A percentile compares a stretch with the other conserved stretches of the same genome.
Evolutionary conservation across 2,329 filamentous ascomycete species (phyloP).

Genomic region (Epichloe scottii): DNA sequence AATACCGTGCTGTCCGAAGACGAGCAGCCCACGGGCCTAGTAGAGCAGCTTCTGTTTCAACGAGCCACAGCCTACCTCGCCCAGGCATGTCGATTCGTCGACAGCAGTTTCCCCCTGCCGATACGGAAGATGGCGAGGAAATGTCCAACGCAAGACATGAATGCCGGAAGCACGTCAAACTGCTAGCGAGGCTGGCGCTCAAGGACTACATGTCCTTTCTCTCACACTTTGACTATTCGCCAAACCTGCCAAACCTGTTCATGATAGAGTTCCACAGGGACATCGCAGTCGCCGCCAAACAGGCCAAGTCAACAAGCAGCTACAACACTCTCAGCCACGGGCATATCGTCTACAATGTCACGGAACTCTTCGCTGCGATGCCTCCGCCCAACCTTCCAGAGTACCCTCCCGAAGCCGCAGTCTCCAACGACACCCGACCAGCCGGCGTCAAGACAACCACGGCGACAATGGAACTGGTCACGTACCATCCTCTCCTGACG

Average conservation of each 20-base stretch:
- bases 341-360: slow-evolving; percentile 33
- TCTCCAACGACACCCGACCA: neutral
- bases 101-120: slow-evolving; percentile 32
- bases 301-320: neutral
- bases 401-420: slow-evolving; percentile 40
- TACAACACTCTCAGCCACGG: slow-evolving; percentile 11
- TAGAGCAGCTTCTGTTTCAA: slow-evolving; percentile 65
- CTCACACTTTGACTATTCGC: slow-evolving; percentile 66
- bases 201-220: slow-evolving; percentile 64
- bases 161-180: slow-evolving; percentile 53
- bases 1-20: slow-evolving; percentile 26
- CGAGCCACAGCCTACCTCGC: slow-evolving; percentile 60
- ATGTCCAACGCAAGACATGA: slow-evolving; percentile 12
- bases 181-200: slow-evolving; percentile 62
- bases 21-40: slow-evolving; percentile 59
- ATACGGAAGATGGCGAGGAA: neutral
- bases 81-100: slow-evolving; percentile 55
- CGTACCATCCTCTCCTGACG: slow-evolving; percentile 68
- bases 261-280: slow-evolving; percentile 41
- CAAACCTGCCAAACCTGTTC: slow-evolving; percentile 40
- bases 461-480: slow-evolving; percentile 29
- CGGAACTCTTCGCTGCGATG: slow-evolving; percentile 57
- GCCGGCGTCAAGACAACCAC: slow-evolving; percentile 7
- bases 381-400: slow-evolving; percentile 55
- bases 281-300: slow-evolving; percentile 26